These are phyloP conservation scores for Arabidopsis arenosa DNA, from an alignment of 345 rosid species.

Conservation along the genomic window DNA sequence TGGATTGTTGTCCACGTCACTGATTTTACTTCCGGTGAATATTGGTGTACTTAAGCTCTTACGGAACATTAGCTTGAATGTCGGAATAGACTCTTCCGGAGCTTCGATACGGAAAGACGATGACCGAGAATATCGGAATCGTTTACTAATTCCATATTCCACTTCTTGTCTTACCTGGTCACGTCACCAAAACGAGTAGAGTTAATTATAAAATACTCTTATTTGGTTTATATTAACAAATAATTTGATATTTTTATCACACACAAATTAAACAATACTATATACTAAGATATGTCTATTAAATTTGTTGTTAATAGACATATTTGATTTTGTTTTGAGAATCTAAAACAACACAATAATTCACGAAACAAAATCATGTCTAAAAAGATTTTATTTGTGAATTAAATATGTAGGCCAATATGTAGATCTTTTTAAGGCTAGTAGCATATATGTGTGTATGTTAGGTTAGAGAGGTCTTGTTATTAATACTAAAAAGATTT, in stretches of 20 bases:
- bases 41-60: constrained; percentile 41
- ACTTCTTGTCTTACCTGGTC: constrained; percentile 81
- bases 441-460: constrained; percentile 2
- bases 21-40: constrained; percentile 77
- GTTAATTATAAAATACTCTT: constrained; percentile 12
- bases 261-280: neutral
- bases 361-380: neutral
- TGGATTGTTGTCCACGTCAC: constrained; percentile 48
- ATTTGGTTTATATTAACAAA: neutral
- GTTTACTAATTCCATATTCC: constrained; percentile 54
- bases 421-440: constrained; percentile 11
- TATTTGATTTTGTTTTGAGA: neutral
- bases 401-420: constrained; percentile 20
- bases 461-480: constrained; percentile 38
- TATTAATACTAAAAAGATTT: constrained; percentile 10
- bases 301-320: neutral
- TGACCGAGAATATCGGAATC: constrained; percentile 47
- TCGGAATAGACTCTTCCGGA: constrained; percentile 27
- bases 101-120: constrained; percentile 38
- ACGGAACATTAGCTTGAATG: constrained; percentile 33
- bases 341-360: neutral
- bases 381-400: neutral
- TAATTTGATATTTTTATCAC: neutral
- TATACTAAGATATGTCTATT: neutral
- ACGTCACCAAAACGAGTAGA: constrained; percentile 11